Evolutionary conservation across 257 asterid genomes (phyloP), one percentile per base, ranked within the genome.

Genomic region (Primulina huaijiensis): DNA sequence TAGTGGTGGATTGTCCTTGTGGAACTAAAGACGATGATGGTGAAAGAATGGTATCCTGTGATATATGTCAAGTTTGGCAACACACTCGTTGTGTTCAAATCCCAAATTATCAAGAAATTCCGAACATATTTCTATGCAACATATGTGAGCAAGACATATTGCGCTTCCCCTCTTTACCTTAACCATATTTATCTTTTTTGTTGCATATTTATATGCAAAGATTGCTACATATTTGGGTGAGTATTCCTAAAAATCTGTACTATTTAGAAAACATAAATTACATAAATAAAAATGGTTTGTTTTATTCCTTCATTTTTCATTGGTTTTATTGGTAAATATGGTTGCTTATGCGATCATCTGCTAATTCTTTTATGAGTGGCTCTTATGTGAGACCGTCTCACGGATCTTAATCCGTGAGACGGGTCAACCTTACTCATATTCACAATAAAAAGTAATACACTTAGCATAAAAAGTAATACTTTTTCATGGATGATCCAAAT

Each of bases 21-120:
- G 96, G 99, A 30, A 63, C 86, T 7, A 88, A 84, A 61, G 81
- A 74, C 33, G 97, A 94, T 14, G 97, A 91, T 62, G 97, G 99
- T 10, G 99, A 94, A 76, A 82, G 96, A 62, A 84, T 94, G 96
- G 83, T 94, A 29, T 75, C 84, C 9, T 94, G 97, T 69, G 98
- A 94, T 72, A 78, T 91, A 31, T 94, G 97, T 67, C 95, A 90
- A 65, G 96, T 85, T 61, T 81, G 89, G 95, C 97, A 91, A 60
- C 99, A 91, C 73, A 85, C 96, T 6, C 78, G 90, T 12, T 89
- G 97, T 73, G 88, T 85, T 65, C 76, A 77, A 35, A 82, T 89
- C 35, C 92, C 89, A 8, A 89, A 85, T 21, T 64, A 35, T 29
- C 88, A 85, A 53, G 85, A 78, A 34, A 71, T 85, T 52, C 97